Percentiles rank a stretch among this genome's conserved stretches.
phyloP scores from a whole-genome alignment of 768 basidiomycete genomes.

The Calocybe cyanea region DNA sequence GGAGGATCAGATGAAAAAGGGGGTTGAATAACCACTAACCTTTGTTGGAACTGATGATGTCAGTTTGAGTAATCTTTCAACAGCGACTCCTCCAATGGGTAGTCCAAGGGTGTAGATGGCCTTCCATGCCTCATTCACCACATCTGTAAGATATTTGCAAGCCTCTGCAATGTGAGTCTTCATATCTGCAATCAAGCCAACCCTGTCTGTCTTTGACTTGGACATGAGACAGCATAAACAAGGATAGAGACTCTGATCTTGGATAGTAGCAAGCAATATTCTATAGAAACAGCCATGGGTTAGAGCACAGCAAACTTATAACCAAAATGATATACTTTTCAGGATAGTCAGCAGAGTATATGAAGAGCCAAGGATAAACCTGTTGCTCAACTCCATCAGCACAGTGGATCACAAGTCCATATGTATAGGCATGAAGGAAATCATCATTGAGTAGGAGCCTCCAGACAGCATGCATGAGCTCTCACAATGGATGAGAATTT shows the following conservation, averaged over 20 bases:
- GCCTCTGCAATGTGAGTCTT: not conserved
- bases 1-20: not conserved
- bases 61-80: not conserved
- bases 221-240: slow-evolving; percentile 34
- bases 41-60: not conserved
- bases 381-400: slow-evolving; percentile 23
- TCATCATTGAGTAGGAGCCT: slow-evolving; percentile 21
- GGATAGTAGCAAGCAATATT: slow-evolving; percentile 33
- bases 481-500: slow-evolving; percentile 1
- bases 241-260: slow-evolving; percentile 26
- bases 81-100: not conserved
- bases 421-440: slow-evolving; percentile 21
- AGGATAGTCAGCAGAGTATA: slow-evolving; percentile 33
- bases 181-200: slow-evolving; percentile 20
- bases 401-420: slow-evolving; percentile 28
- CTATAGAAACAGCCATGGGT: too few relatives aligned
- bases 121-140: not conserved
- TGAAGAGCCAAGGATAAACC: slow-evolving; percentile 28
- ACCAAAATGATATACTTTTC: too few relatives aligned
- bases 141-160: not conserved
- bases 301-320: too few relatives aligned
- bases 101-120: not conserved
- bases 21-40: not conserved
- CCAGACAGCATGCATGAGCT: slow-evolving; percentile 29
- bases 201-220: slow-evolving; percentile 19